Evolutionary conservation across 495 filamentous ascomycete species (phyloP).

Genomic region (Trichoderma reesei): DNA sequence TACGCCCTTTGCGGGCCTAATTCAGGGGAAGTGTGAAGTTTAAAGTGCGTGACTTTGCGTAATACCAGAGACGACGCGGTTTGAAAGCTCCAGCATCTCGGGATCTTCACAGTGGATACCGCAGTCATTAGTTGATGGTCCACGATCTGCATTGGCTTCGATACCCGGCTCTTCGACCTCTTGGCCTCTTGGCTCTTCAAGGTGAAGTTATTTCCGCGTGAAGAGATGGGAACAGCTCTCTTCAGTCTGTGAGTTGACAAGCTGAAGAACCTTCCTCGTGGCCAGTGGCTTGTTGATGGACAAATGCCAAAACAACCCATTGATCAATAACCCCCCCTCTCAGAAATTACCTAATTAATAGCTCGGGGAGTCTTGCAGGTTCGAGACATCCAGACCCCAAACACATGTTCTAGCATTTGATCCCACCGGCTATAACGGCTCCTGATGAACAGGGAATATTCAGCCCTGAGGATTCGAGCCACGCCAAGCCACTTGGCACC

Average conservation of each 20-base stretch:
- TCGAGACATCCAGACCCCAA: not conserved
- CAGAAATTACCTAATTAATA: no score
- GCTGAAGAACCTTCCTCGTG: no score
- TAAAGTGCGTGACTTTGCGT: no score
- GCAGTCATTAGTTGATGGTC: not conserved
- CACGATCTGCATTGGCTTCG: not conserved
- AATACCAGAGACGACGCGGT: no score
- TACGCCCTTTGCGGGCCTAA: not conserved
- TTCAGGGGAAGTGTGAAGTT: not conserved
- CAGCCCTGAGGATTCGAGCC: no score
- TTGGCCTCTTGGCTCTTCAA: not conserved
- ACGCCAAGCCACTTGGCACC: no score
- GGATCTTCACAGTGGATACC: not conserved
- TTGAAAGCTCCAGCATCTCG: no score
- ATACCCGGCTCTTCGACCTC: not conserved
- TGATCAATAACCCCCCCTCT: not conserved
- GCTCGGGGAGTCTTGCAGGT: no score
- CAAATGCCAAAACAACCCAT: not conserved
- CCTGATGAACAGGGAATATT: not conserved
- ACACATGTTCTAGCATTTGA: not conserved
- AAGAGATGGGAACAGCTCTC: not conserved
- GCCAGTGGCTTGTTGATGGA: no score
- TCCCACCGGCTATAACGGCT: not conserved
- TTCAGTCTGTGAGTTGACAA: no score
- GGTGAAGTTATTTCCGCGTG: not conserved